These are phyloP conservation scores for Xylaria sp. DNA, from an alignment of 2,329 filamentous ascomycete species.

Conservation along the genomic window DNA sequence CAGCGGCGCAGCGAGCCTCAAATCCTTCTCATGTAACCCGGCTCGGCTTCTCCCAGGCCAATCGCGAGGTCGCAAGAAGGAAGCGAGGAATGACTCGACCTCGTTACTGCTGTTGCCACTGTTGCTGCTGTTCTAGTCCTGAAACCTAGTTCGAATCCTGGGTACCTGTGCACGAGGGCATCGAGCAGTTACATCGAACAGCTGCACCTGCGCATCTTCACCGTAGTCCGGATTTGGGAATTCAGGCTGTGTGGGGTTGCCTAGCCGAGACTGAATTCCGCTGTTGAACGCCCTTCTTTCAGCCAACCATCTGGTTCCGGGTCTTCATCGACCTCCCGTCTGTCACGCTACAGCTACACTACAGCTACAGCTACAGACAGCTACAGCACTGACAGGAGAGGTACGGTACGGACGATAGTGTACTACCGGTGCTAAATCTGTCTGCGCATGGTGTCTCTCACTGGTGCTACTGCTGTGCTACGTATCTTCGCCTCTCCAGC, in stretches of 20 bases:
- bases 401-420: neutral
- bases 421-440: neutral
- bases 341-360: slow-evolving; percentile 19
- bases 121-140: slow-evolving; percentile 11
- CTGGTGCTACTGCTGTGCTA: neutral
- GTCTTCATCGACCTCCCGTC: slow-evolving; percentile 27
- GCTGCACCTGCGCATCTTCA: slow-evolving; percentile 22
- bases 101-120: neutral
- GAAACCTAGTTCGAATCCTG: neutral
- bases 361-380: slow-evolving; percentile 8
- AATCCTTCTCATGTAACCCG: slow-evolving; percentile 29
- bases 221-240: slow-evolving; percentile 19
- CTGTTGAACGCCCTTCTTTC: slow-evolving; percentile 19
- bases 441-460: neutral
- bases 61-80: slow-evolving; percentile 11
- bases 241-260: slow-evolving; percentile 24
- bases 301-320: slow-evolving; percentile 22
- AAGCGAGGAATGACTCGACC: slow-evolving; percentile 15
- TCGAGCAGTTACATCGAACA: slow-evolving; percentile 10
- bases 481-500: slow-evolving; percentile 20
- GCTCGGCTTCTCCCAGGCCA: slow-evolving; percentile 23
- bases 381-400: slow-evolving; percentile 1
- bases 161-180: slow-evolving; percentile 1
- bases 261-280: slow-evolving; percentile 20
- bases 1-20: slow-evolving; percentile 34